Evolutionary conservation across 2,329 filamentous ascomycete genomes (phyloP).

Genomic region (Aureobasidium subglaciale): DNA sequence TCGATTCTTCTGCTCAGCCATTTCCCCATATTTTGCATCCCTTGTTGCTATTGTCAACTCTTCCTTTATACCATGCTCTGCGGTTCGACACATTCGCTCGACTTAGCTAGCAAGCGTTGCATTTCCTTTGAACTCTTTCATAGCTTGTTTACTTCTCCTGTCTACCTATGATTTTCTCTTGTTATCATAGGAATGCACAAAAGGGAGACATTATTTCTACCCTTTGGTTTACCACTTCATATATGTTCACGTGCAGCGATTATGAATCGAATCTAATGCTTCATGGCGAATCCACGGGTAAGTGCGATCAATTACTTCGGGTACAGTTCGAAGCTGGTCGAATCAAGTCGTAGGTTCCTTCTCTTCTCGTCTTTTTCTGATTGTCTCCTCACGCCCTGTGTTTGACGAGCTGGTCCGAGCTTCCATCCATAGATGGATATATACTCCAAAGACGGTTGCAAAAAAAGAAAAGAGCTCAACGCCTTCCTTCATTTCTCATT

Average conservation of each 20-base stretch:
- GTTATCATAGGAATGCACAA: constrained; percentile 2
- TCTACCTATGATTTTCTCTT: background rate
- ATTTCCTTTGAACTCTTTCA: background rate
- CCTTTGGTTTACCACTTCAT: background rate
- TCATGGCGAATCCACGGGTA: too few relatives aligned
- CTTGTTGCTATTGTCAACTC: background rate
- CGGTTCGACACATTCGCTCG: background rate
- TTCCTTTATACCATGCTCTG: constrained; percentile 9
- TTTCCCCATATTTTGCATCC: background rate
- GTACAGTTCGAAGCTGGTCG: background rate
- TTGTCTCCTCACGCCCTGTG: background rate
- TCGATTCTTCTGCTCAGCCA: background rate
- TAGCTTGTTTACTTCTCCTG: background rate
- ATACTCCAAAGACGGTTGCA: background rate
- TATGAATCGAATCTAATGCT: background rate
- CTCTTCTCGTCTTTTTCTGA: background rate
- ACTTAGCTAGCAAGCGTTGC: constrained; percentile 1
- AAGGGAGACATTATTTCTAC: background rate
- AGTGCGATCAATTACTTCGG: background rate
- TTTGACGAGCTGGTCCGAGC: background rate
- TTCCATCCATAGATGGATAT: background rate
- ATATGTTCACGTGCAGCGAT: background rate
- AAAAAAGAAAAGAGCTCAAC: background rate
- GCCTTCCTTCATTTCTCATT: background rate
- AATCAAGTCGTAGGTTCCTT: background rate